Evolutionary conservation across 2,329 filamentous ascomycete species (phyloP), one percentile per base, ranked within the genome.

Genomic region (Lomentospora prolificans): DNA sequence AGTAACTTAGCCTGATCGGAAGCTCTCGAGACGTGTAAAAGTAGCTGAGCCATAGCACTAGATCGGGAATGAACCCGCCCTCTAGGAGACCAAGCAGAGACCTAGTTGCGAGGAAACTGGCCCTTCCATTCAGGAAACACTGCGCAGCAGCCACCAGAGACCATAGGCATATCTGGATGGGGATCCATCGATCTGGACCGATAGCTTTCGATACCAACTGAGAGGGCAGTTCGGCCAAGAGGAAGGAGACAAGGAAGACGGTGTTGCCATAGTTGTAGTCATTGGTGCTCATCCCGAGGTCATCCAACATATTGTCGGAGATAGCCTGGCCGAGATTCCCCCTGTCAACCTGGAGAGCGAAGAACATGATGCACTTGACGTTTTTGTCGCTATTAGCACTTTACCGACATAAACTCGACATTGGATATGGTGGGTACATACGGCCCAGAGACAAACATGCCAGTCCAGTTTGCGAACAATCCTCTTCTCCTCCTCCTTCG

Each of bases 1-100:
- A 66, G 57, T 61, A 65, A 12, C 60, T 61, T 7, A 66, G 59
- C 10, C 65, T 58, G 10, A 62, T 57, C 4, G 64, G 63, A 19
- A 67, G 58, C 58, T 67, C 65, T 14, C 60, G 59, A 5, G 62
- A 63, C 27, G 62, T 67, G 61, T 64, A 67, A 53, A 66, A 67
- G 57, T 67, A 67, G 19, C 61, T 64, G n/a, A 67, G 60, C 57
- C 63, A 67, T 1, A 67, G 59, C 64, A 54, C 59, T 9, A 57
- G 59, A 50, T 66, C 65, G n/a, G 81, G 80, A 52, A 85, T 84
- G 59, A 85, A 85, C 0, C 80, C 81, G 22, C 80, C 80, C 65
- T 79, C 74, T 53, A 80, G 69, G 2, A 81, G 65, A 3, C 75
- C 78, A 0, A 81, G 65, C 1, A 70, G 60, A 0, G 63, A 63